phyloP scores from a whole-genome alignment of 768 basidiomycete genomes.

The Calocera viscosa region DNA sequence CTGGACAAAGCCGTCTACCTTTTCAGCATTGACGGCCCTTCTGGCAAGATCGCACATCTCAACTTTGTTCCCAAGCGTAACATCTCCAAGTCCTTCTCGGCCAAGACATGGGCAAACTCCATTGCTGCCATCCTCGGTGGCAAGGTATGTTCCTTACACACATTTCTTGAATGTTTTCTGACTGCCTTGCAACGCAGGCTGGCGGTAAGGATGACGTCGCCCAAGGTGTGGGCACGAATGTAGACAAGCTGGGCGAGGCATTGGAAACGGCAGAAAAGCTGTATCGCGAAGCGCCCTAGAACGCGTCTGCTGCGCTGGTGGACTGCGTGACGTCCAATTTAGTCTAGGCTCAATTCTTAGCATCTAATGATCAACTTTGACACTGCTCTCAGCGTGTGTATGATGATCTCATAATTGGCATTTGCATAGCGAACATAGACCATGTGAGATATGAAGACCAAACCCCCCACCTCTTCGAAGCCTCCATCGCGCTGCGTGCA shows the following conservation, averaged over 20 bases:
- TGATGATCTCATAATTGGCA: background rate
- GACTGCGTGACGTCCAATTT: too few relatives aligned
- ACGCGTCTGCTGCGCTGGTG: background rate
- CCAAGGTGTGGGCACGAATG: slow-evolving; percentile 72
- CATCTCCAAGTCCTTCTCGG: slow-evolving; percentile 50
- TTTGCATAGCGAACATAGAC: background rate
- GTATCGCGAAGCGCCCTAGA: slow-evolving; percentile 19
- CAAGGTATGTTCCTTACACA: slow-evolving; percentile 44
- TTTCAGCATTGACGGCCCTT: slow-evolving; percentile 60
- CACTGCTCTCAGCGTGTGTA: too few relatives aligned
- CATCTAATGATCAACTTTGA: too few relatives aligned
- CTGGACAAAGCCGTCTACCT: slow-evolving; percentile 77
- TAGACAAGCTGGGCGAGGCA: slow-evolving; percentile 53
- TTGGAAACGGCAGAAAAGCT: slow-evolving; percentile 41
- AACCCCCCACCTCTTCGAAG: background rate
- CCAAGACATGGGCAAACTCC: slow-evolving; percentile 73
- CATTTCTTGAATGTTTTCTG: background rate
- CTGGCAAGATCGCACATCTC: slow-evolving; percentile 70
- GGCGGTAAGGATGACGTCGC: slow-evolving; percentile 91
- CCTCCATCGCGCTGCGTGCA: background rate
- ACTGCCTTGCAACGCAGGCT: slow-evolving; percentile 38
- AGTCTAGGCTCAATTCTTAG: too few relatives aligned
- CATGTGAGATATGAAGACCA: background rate
- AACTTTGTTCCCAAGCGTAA: slow-evolving; percentile 67
- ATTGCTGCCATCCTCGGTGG: slow-evolving; percentile 76